Evolutionary conservation across 164 flowering plant species (phyloP).

Genomic region (Nelumbo lutea): DNA sequence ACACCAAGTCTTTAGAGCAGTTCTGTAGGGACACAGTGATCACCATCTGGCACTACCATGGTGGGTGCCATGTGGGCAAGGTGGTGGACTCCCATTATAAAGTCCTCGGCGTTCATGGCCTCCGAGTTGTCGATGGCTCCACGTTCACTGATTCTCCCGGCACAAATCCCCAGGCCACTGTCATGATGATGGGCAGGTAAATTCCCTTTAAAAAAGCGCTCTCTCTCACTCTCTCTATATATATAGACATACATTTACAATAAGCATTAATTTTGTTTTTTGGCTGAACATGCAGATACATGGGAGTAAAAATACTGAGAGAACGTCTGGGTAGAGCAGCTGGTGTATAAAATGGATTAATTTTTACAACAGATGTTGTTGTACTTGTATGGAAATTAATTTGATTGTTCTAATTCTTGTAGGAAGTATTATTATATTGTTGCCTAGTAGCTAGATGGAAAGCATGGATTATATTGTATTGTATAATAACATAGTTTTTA

Average conservation of each 20-base stretch:
- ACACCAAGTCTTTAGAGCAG: constrained; percentile 61
- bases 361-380: neutral
- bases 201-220: neutral
- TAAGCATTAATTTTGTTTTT: too few species aligned
- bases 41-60: constrained; percentile 94
- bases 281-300: constrained; percentile 51
- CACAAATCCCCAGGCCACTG: constrained; percentile 90
- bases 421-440: neutral
- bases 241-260: too few species aligned
- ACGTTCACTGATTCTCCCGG: constrained; percentile 64
- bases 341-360: constrained; percentile 27
- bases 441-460: too few species aligned
- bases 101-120: constrained; percentile 57
- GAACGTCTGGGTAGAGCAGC: constrained; percentile 61
- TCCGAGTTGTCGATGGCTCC: constrained; percentile 71
- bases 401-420: neutral
- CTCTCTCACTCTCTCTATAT: too few species aligned
- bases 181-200: constrained; percentile 92
- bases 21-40: constrained; percentile 82
- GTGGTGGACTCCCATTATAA: constrained; percentile 47
- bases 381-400: neutral
- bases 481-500: too few species aligned
- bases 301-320: constrained; percentile 82
- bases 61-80: constrained; percentile 70
- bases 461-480: too few species aligned